Conservation (phyloP, 352 stramenopile genomes). For the Pythium pyrilobum region DNA sequence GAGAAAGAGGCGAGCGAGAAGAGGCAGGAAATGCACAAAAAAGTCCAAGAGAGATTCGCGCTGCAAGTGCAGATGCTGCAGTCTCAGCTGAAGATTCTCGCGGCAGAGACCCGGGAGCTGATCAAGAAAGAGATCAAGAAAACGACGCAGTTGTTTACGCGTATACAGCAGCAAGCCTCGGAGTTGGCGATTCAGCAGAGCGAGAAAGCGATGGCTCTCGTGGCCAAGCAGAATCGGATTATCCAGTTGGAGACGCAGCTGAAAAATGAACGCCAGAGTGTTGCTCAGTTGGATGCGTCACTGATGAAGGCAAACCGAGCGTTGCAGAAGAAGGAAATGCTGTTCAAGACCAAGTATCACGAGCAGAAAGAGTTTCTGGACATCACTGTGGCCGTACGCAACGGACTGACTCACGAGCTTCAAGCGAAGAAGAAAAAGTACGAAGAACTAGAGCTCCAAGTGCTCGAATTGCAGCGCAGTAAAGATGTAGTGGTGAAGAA, state of each 20-base stretch:
- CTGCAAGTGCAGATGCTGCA: constrained; percentile 11
- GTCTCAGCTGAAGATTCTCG: constrained; percentile 10
- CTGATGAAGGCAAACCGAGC: constrained; percentile 31
- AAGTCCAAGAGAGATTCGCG: constrained; percentile 6
- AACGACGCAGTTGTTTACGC: constrained; percentile 22
- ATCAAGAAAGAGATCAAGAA: constrained; percentile 26
- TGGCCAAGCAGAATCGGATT: constrained; percentile 41
- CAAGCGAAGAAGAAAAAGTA: constrained; percentile 47
- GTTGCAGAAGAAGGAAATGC: constrained; percentile 28
- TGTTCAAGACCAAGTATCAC: constrained; percentile 31
- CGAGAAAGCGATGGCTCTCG: constrained; percentile 36
- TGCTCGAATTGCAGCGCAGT: constrained; percentile 12
- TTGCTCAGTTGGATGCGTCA: constrained; percentile 35
- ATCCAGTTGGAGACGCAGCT: constrained; percentile 49
- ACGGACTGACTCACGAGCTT: constrained; percentile 48
- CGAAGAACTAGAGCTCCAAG: constrained; percentile 28
- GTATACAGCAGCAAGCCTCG: constrained; percentile 33
- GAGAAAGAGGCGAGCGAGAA: background rate
- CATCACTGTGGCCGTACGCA: constrained; percentile 48
- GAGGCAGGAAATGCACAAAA: background rate
- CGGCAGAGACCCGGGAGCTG: constrained; percentile 6
- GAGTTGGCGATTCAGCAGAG: constrained; percentile 46
- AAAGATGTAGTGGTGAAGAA: constrained; percentile 25
- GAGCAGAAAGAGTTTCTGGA: constrained; percentile 60
- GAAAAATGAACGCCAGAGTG: constrained; percentile 45